Percentiles rank a stretch among this genome's conserved stretches.
Conservation (phyloP, 1,139 yeast genomes). For the Nakaseomyces sp. region DNA sequence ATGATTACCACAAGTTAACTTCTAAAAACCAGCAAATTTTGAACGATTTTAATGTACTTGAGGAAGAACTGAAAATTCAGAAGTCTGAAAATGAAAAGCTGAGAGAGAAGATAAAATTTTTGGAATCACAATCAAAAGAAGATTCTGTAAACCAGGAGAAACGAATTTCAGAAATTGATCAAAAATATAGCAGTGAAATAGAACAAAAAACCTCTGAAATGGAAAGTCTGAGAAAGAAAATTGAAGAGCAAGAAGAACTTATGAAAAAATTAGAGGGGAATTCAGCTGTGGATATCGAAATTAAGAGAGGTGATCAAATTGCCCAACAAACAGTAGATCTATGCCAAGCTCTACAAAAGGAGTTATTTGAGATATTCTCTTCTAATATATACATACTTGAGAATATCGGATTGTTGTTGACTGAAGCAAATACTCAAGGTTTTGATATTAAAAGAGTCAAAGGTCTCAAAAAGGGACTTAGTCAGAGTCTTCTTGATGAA, state of each 20-base stretch:
- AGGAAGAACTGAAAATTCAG: constrained; percentile 3
- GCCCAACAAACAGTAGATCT: not conserved
- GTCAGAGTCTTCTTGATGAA: constrained; percentile 28
- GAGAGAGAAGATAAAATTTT: constrained; percentile 43
- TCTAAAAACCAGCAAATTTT: constrained; percentile 28
- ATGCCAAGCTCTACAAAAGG: constrained; percentile 5
- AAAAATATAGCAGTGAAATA: not conserved
- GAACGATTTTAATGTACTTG: constrained; percentile 17
- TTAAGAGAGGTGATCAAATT: not conserved
- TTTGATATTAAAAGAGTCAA: constrained; percentile 55
- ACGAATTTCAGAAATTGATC: constrained; percentile 40
- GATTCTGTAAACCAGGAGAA: constrained; percentile 36
- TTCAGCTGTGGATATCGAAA: not conserved
- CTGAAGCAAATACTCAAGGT: constrained; percentile 13
- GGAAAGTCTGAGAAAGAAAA: not conserved
- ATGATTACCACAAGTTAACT: constrained; percentile 26
- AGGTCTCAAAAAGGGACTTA: constrained; percentile 44
- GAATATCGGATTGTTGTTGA: constrained; percentile 64
- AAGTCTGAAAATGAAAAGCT: constrained; percentile 12
- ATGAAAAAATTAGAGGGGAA: not conserved
- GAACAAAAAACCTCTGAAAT: not conserved
- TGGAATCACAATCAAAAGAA: constrained; percentile 28
- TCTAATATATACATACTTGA: constrained; percentile 44
- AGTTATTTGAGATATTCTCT: constrained; percentile 28
- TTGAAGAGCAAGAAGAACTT: not conserved